Evolutionary conservation across 768 basidiomycete species (phyloP), one percentile per base, ranked within the genome.

Genomic region (Royoungia palumana): DNA sequence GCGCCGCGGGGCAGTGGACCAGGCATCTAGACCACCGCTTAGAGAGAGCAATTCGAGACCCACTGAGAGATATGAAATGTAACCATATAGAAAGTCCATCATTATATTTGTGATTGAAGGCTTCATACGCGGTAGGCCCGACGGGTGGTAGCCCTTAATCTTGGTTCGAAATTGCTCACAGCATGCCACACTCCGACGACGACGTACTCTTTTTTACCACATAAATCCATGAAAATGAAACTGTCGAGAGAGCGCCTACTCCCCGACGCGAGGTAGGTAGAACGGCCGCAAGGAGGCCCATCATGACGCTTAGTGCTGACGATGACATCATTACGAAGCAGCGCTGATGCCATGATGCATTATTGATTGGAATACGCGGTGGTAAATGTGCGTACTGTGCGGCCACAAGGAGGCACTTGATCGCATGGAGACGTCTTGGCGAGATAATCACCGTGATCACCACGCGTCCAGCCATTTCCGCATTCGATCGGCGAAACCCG

Each of bases 361-460:
- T 8, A 27, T 2, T 28, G 28, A 32, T 16, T 32, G 32, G 14
- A 32, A 32, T 32, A 32, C 32, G 32, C 32, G 32, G 14, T 30
- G 30, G 32, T 21, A 19, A 19, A 24, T 20, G 51, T 39, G 46
- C 24, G 36, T 34, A 9, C 24, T 19, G 20, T 38, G 36, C 32
- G 32, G 32, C 14, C 6, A 32, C 32, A 32, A 16, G 32, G 32
- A 32, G 32, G 3, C 32, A 32, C 13, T 16, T 32, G 32, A 32
- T 32, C 14, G 6, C 32, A 8, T 32, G 14, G 32, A 32, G 38
- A 34, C n/a, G 35, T 35, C 30, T 41, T 46, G 22, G 22, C 37
- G 20, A 41, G 46, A 58, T 66, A 56, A 64, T 64, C 53, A 45
- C 64, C 64, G 63, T 37, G 49, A 57, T 59, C 49, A 47, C 62